These are phyloP conservation scores for Xerocomus cyaneibrunnescens DNA, from an alignment of 1,284 basidiomycete genomes.

Conservation along the genomic window DNA sequence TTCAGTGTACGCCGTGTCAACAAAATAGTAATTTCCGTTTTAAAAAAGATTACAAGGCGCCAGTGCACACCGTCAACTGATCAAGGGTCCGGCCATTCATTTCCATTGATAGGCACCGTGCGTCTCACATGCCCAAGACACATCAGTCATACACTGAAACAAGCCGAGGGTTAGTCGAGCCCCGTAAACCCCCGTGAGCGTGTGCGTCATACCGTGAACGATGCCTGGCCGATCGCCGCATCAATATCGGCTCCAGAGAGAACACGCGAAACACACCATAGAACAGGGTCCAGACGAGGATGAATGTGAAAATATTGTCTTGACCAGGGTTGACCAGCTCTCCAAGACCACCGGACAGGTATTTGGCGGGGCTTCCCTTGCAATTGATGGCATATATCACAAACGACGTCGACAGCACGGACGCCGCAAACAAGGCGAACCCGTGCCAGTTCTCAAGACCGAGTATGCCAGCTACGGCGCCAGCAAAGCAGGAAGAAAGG, in stretches of 20 bases:
- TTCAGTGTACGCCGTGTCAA: slow-evolving; percentile 1
- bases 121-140: no score
- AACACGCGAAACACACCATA: slow-evolving; percentile 60
- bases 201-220: slow-evolving; percentile 41
- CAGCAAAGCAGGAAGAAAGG: slow-evolving; percentile 78
- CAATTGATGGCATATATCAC: slow-evolving; percentile 72
- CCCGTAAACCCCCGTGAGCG: background rate
- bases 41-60: background rate
- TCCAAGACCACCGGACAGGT: slow-evolving; percentile 57
- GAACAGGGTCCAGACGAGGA: slow-evolving; percentile 87
- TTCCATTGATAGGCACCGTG: background rate
- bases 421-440: slow-evolving; percentile 72
- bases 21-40: background rate
- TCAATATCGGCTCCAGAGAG: slow-evolving; percentile 36
- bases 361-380: slow-evolving; percentile 57
- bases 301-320: slow-evolving; percentile 84
- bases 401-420: slow-evolving; percentile 65
- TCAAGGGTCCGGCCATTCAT: no score
- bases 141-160: slow-evolving; percentile 49
- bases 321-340: slow-evolving; percentile 78
- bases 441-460: slow-evolving; percentile 82
- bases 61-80: no score
- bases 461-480: slow-evolving; percentile 81
- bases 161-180: slow-evolving; percentile 12
- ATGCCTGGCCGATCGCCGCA: slow-evolving; percentile 34